Evolutionary conservation across 371 early-diverging fungal species (phyloP).

Genomic region (Apophysomyces trapeziformis): DNA sequence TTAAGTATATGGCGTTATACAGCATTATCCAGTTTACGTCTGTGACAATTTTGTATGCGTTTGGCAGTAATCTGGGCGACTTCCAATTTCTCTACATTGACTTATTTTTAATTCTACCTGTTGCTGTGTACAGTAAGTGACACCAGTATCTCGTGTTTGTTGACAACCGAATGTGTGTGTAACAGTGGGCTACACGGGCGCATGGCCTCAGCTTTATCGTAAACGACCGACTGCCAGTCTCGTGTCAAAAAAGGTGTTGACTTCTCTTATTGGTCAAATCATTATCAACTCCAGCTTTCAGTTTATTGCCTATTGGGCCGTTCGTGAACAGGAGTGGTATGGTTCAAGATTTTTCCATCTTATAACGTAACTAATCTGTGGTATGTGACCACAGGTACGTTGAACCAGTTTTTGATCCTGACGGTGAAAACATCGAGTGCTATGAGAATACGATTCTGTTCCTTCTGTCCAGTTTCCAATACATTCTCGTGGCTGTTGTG

Average conservation of each 20-base stretch:
- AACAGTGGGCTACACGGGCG: constrained; percentile 83
- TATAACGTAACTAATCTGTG: background rate
- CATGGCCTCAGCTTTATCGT: constrained; percentile 70
- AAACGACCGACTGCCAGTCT: constrained; percentile 95
- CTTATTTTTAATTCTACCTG: constrained; percentile 86
- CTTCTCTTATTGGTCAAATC: constrained; percentile 90
- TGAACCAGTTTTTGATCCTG: constrained; percentile 65
- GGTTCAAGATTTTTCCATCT: constrained; percentile 13
- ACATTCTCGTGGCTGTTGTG: constrained; percentile 86
- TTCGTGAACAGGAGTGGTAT: constrained; percentile 81
- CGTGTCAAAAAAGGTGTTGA: constrained; percentile 87
- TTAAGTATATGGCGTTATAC: constrained; percentile 97
- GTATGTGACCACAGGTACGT: constrained; percentile 40
- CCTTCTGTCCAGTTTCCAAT: constrained; percentile 89
- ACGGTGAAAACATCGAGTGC: constrained; percentile 71
- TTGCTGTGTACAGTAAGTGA: constrained; percentile 81
- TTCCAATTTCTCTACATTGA: constrained; percentile 94
- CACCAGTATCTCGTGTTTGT: background rate
- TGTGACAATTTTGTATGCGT: constrained; percentile 85
- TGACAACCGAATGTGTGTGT: constrained; percentile 7
- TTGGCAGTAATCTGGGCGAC: constrained; percentile 89
- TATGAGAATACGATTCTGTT: constrained; percentile 93
- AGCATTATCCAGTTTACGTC: constrained; percentile 92
- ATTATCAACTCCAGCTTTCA: constrained; percentile 82
- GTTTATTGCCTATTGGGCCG: constrained; percentile 66